phyloP scores from a whole-genome alignment of 495 filamentous ascomycete genomes.

The Penicillium soppii region DNA sequence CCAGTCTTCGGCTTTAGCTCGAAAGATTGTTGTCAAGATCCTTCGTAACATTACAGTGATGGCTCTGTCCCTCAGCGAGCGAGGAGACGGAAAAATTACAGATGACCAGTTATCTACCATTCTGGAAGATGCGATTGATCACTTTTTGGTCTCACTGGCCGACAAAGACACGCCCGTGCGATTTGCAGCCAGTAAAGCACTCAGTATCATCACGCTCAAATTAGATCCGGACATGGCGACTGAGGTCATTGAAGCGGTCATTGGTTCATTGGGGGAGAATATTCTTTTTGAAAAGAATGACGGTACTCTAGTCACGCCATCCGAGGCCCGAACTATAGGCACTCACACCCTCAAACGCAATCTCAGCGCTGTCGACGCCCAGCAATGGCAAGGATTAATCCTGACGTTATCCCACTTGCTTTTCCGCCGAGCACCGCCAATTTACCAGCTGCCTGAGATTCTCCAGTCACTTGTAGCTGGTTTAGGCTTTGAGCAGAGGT shows the following conservation, averaged over 20 bases:
- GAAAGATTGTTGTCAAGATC: conserved; percentile 81
- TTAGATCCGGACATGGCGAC: conserved; percentile 75
- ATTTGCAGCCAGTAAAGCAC: conserved; percentile 86
- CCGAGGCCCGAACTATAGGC: conserved; percentile 33
- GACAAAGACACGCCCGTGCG: conserved; percentile 90
- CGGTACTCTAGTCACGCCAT: conserved; percentile 36
- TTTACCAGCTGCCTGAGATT: conserved; percentile 63
- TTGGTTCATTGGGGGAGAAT: conserved; percentile 71
- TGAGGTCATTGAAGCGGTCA: conserved; percentile 82
- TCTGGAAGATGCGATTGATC: conserved; percentile 61
- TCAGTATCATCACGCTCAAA: conserved; percentile 80
- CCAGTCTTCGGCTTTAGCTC: conserved; percentile 67
- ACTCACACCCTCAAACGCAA: conserved; percentile 49
- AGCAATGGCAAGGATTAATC: conserved; percentile 89
- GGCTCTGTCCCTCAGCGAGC: conserved; percentile 48
- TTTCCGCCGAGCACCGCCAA: conserved; percentile 72
- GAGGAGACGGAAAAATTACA: conserved; percentile 31
- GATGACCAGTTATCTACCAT: conserved; percentile 48
- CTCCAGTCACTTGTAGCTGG: conserved; percentile 69
- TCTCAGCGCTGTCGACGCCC: conserved; percentile 69
- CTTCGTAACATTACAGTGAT: conserved; percentile 68
- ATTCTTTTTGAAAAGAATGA: conserved; percentile 61
- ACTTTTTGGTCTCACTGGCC: conserved; percentile 64
- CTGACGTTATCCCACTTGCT: conserved; percentile 83
- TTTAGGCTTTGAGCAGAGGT: conserved; percentile 81